phyloP scores from a whole-genome alignment of 2,329 filamentous ascomycete genomes.

The Aspergillus sojae region DNA sequence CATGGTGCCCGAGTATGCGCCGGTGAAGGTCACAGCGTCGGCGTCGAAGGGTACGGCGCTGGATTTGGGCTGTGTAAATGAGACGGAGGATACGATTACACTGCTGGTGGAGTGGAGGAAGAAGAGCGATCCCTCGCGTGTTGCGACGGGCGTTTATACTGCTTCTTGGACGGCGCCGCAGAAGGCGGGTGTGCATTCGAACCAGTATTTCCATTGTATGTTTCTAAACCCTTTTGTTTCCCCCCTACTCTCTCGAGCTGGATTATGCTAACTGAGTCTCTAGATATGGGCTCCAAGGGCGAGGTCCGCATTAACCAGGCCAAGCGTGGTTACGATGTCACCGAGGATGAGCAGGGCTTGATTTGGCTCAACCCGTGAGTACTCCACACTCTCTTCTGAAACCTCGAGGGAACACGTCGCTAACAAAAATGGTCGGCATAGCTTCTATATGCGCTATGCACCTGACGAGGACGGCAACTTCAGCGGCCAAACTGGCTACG shows the following conservation, averaged over 20 bases:
- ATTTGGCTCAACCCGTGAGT: slow-evolving; percentile 83
- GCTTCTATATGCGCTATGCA: slow-evolving; percentile 91
- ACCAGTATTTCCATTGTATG: slow-evolving; percentile 88
- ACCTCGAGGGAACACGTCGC: not conserved
- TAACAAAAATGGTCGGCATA: slow-evolving; percentile 22
- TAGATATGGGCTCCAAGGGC: slow-evolving; percentile 74
- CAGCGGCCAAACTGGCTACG: slow-evolving; percentile 85
- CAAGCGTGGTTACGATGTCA: slow-evolving; percentile 91
- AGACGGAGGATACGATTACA: slow-evolving; percentile 92
- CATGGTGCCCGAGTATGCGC: slow-evolving; percentile 82
- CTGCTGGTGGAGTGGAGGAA: slow-evolving; percentile 86
- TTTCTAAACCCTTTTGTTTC: not conserved
- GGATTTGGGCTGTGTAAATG: slow-evolving; percentile 73
- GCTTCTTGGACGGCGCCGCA: slow-evolving; percentile 94
- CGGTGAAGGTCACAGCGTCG: slow-evolving; percentile 76
- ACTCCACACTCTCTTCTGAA: not conserved
- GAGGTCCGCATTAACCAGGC: slow-evolving; percentile 91
- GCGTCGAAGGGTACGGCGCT: slow-evolving; percentile 79
- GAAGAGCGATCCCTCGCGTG: slow-evolving; percentile 67
- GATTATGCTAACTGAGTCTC: not conserved
- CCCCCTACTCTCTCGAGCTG: not conserved
- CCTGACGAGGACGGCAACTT: slow-evolving; percentile 96
- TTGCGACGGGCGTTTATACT: slow-evolving; percentile 87
- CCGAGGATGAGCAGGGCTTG: slow-evolving; percentile 73
- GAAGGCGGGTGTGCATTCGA: slow-evolving; percentile 90